Percentiles rank a stretch among this genome's conserved stretches.
Evolutionary conservation across 805 yeast species (phyloP).

Genomic region (Cyberlindnera maritima): DNA sequence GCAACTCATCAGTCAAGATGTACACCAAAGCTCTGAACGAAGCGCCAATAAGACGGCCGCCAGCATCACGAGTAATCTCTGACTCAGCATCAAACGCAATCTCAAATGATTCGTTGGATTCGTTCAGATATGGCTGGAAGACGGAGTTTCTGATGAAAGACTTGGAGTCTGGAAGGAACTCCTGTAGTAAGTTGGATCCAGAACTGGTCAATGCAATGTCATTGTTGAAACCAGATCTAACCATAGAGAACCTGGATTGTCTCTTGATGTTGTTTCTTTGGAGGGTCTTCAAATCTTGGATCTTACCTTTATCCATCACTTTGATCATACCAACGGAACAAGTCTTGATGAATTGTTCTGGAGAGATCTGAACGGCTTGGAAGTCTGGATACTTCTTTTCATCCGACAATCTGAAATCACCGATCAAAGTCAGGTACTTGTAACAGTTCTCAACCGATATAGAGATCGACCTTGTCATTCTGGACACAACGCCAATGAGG

Average conservation of each 20-base stretch:
- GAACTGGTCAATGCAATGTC: constrained; percentile 22
- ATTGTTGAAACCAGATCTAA: constrained; percentile 30
- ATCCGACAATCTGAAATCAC: constrained; percentile 59
- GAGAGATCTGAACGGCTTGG: constrained; percentile 50
- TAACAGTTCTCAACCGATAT: constrained; percentile 49
- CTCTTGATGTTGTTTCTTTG: constrained; percentile 26
- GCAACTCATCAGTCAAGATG: constrained; percentile 61
- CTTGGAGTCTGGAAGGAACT: constrained; percentile 33
- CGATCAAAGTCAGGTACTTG: constrained; percentile 51
- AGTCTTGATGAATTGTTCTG: constrained; percentile 55
- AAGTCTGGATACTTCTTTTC: constrained; percentile 70
- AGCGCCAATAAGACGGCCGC: constrained; percentile 60
- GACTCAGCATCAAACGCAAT: constrained; percentile 24
- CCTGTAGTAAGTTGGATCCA: constrained; percentile 34
- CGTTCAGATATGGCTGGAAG: constrained; percentile 35
- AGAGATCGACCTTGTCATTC: constrained; percentile 55
- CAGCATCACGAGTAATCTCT: constrained; percentile 51
- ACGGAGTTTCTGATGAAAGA: constrained; percentile 36
- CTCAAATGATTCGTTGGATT: constrained; percentile 19
- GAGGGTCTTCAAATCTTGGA: constrained; percentile 17
- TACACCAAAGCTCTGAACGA: constrained; percentile 67
- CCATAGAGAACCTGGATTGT: constrained; percentile 34
- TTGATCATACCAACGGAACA: constrained; percentile 63
- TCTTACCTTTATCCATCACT: constrained; percentile 32
- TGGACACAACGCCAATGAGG: constrained; percentile 56